Evolutionary conservation across 805 yeast species (phyloP).

Genomic region (Suhomyces faveliae): DNA sequence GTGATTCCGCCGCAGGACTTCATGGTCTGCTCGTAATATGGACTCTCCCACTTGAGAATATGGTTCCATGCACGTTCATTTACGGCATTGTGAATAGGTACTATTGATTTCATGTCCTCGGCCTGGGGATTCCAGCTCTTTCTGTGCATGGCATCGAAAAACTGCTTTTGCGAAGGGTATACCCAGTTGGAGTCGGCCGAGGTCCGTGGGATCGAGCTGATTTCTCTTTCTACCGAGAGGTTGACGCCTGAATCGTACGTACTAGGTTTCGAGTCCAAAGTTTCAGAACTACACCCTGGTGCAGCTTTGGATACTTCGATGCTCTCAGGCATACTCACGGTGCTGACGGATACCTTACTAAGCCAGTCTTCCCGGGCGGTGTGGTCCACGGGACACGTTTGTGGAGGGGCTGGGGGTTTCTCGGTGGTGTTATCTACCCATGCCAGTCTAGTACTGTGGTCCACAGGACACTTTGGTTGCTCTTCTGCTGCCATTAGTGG

Average conservation of each 20-base stretch:
- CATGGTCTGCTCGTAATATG: constrained; percentile 47
- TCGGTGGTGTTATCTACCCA: constrained; percentile 21
- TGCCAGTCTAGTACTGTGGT: constrained; percentile 39
- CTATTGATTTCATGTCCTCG: constrained; percentile 82
- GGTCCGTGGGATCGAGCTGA: constrained; percentile 82
- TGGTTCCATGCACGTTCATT: constrained; percentile 92
- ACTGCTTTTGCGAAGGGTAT: constrained; percentile 93
- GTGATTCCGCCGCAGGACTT: constrained; percentile 77
- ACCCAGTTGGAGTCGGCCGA: constrained; percentile 70
- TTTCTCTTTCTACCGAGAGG: constrained; percentile 68
- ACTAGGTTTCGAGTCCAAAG: constrained; percentile 22
- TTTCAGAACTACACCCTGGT: constrained; percentile 46
- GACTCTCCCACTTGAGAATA: constrained; percentile 77
- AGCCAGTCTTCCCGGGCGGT: constrained; percentile 60
- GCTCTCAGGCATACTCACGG: constrained; percentile 34
- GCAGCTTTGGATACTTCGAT: constrained; percentile 33
- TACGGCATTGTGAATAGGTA: constrained; percentile 91
- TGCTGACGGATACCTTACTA: constrained; percentile 25
- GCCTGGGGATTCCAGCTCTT: constrained; percentile 85
- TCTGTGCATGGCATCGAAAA: constrained; percentile 89
- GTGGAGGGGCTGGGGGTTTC: constrained; percentile 18
- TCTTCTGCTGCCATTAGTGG: constrained; percentile 10
- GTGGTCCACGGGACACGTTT: constrained; percentile 70
- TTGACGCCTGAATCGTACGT: constrained; percentile 17
- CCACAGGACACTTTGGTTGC: constrained; percentile 52